Percentiles rank a stretch among this genome's conserved stretches.
These are phyloP conservation scores for Alternaria sp. DNA, from an alignment of 2,329 filamentous ascomycete species.

Conservation along the genomic window DNA sequence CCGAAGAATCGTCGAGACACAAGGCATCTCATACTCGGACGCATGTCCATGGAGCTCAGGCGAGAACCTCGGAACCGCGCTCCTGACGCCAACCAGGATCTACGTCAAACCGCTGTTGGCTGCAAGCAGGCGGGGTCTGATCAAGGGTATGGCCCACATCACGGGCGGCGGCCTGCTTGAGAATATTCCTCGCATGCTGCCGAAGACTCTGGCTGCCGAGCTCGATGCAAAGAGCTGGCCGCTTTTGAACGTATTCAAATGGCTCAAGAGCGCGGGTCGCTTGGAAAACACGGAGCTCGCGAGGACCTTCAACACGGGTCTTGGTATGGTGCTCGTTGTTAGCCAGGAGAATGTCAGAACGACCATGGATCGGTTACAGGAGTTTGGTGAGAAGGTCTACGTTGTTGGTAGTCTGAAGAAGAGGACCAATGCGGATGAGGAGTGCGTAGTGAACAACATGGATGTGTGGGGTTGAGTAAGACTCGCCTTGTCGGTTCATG, in stretches of 20 bases:
- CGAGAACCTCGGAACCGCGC: conserved; percentile 72
- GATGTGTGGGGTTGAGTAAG: conserved; percentile 54
- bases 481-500: neutral
- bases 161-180: conserved; percentile 92
- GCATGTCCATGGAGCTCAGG: conserved; percentile 76
- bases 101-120: conserved; percentile 86
- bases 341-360: conserved; percentile 68
- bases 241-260: conserved; percentile 80
- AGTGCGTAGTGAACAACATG: conserved; percentile 69
- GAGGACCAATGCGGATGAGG: conserved; percentile 58
- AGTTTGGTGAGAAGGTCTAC: conserved; percentile 78
- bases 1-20: conserved; percentile 80
- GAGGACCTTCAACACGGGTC: conserved; percentile 90
- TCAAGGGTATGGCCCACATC: conserved; percentile 97
- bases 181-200: conserved; percentile 95
- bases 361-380: conserved; percentile 68
- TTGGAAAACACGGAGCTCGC: conserved; percentile 83
- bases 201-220: conserved; percentile 76
- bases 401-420: conserved; percentile 75
- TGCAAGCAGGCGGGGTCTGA: conserved; percentile 66
- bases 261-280: conserved; percentile 79
- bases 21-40: conserved; percentile 75
- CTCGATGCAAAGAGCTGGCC: conserved; percentile 81
- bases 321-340: conserved; percentile 93
- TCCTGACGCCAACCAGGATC: conserved; percentile 90